Conservation (phyloP, 169 alveolate species). For the Plasmodium knowlesi region DNA sequence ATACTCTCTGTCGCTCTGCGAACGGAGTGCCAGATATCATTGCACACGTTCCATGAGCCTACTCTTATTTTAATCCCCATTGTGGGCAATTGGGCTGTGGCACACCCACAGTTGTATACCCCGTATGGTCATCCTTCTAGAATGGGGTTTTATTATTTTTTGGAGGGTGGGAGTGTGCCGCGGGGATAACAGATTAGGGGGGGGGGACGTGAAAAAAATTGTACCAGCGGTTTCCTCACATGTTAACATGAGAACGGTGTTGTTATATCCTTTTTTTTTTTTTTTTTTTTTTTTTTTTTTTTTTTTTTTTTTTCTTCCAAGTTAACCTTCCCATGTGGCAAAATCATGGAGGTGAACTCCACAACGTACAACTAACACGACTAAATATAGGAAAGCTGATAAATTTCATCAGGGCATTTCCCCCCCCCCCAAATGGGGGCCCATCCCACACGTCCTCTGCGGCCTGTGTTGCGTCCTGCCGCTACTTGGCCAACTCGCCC, state of each 20-base stretch:
- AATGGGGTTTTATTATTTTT: not conserved
- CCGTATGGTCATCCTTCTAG: not conserved
- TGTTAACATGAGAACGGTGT: not conserved
- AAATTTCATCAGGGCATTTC: not conserved
- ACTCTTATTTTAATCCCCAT: constrained; percentile 38
- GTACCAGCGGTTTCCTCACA: not conserved
- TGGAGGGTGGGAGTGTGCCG: not conserved
- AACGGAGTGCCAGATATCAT: not conserved
- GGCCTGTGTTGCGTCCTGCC: not conserved
- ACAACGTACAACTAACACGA: not conserved
- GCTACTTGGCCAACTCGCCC: not conserved
- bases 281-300: too few species aligned
- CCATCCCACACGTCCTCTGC: not conserved
- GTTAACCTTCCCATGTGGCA: not conserved
- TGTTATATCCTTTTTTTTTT: too few species aligned
- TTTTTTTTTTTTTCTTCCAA: not conserved
- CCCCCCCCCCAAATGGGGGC: not conserved
- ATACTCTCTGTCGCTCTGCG: not conserved
- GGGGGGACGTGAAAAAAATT: not conserved
- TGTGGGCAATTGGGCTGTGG: not conserved
- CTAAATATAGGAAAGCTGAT: not conserved
- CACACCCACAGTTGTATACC: not conserved
- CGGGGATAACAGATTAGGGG: not conserved
- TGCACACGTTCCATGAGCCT: constrained; percentile 25
- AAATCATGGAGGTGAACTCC: not conserved